A percentile compares a stretch with the other conserved stretches of the same genome.
phyloP scores from a whole-genome alignment of 306 rosid species.

The Sicyos edulis region DNA sequence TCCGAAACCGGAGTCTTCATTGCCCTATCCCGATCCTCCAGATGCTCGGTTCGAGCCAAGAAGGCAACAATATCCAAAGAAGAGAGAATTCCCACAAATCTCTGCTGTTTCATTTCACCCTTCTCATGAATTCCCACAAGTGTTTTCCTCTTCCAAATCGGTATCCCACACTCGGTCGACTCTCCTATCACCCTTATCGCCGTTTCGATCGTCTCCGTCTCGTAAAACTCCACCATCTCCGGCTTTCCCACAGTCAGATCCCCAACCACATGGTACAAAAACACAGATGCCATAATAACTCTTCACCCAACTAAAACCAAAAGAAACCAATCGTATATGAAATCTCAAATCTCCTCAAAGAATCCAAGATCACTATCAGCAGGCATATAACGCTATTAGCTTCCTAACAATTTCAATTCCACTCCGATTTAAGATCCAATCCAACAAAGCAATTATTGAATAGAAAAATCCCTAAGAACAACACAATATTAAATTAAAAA shows the following conservation, averaged over 20 bases:
- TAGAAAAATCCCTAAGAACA: background rate
- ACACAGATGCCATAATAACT: conserved; percentile 79
- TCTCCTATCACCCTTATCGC: conserved; percentile 83
- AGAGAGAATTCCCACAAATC: conserved; percentile 85
- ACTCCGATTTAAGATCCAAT: conserved; percentile 1
- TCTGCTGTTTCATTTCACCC: conserved; percentile 72
- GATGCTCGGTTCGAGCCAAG: conserved; percentile 52
- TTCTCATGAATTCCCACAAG: conserved; percentile 49
- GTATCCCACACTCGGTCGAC: conserved; percentile 72
- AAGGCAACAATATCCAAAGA: conserved; percentile 81
- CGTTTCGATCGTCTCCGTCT: conserved; percentile 69
- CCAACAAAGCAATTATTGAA: conserved; percentile 8
- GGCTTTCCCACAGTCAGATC: conserved; percentile 99
- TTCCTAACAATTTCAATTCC: background rate
- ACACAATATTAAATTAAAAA: background rate
- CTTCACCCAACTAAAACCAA: background rate
- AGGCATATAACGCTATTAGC: background rate
- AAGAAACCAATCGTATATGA: background rate
- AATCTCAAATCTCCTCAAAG: background rate
- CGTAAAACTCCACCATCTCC: conserved; percentile 77
- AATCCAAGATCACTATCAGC: conserved; percentile 9
- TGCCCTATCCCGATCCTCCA: conserved; percentile 84
- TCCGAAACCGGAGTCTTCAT: conserved; percentile 69
- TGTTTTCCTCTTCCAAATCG: conserved; percentile 75
- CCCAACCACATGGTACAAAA: conserved; percentile 84